A percentile compares a stretch with the other conserved stretches of the same genome.
Conservation (phyloP, 306 rosid genomes). For the Parietaria judaica region DNA sequence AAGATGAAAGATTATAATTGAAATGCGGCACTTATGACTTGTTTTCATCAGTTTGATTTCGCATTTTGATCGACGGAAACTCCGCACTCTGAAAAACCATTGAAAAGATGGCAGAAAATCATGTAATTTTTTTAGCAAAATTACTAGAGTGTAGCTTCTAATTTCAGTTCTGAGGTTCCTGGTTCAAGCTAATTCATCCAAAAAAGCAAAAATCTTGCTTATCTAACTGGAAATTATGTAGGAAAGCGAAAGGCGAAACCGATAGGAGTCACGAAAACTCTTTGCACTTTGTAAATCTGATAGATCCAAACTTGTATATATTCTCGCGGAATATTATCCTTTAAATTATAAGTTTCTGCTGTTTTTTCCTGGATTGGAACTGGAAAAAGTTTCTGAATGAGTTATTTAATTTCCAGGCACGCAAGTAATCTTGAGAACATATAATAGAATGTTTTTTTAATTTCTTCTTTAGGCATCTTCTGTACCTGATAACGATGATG, state of each 20-base stretch:
- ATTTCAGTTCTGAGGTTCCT: background rate
- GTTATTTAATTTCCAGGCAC: background rate
- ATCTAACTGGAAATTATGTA: background rate
- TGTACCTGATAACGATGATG: constrained; percentile 35
- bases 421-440: background rate
- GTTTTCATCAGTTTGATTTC: background rate
- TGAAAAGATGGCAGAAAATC: background rate
- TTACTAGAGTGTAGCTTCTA: background rate
- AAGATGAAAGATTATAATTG: background rate
- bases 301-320: background rate
- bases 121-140: background rate
- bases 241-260: background rate
- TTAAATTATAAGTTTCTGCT: background rate
- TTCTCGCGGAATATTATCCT: background rate
- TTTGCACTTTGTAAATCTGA: background rate
- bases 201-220: background rate
- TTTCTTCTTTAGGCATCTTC: constrained; percentile 52
- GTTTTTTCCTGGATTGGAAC: background rate
- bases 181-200: background rate
- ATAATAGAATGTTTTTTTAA: constrained; percentile 6
- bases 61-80: background rate
- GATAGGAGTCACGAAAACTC: background rate
- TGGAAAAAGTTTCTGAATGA: background rate
- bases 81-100: no score
- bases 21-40: background rate